Percentiles rank a stretch among this genome's conserved stretches.
Evolutionary conservation across 2,329 filamentous ascomycete genomes (phyloP).

Genomic region (Fusarium sterilihyphosum): DNA sequence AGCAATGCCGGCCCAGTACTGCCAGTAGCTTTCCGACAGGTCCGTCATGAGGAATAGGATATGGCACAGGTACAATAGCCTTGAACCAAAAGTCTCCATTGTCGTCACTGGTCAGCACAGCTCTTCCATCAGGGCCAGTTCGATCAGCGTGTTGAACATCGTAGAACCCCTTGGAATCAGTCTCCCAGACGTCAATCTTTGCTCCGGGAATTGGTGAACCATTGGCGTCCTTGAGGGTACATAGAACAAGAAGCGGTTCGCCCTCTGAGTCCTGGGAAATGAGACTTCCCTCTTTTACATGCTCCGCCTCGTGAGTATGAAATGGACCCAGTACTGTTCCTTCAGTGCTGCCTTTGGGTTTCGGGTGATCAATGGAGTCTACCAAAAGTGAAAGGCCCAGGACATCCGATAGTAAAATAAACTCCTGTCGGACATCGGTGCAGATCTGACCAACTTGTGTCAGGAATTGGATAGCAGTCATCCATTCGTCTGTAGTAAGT

Average conservation of each 20-base stretch:
- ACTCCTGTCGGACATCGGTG: constrained; percentile 77
- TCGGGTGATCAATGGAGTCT: constrained; percentile 81
- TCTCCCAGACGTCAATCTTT: constrained; percentile 83
- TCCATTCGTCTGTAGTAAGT: constrained; percentile 78
- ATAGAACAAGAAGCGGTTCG: constrained; percentile 72
- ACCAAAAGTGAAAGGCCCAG: constrained; percentile 79
- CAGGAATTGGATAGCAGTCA: constrained; percentile 74
- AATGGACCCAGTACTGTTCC: constrained; percentile 85
- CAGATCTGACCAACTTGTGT: constrained; percentile 75
- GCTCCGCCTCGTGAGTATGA: constrained; percentile 76
- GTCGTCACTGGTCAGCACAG: constrained; percentile 42
- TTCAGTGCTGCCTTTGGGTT: constrained; percentile 73
- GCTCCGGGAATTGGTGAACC: constrained; percentile 69
- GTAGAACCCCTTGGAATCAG: constrained; percentile 77
- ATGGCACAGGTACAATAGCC: constrained; percentile 84
- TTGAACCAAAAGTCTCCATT: constrained; percentile 74
- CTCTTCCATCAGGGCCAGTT: constrained; percentile 51
- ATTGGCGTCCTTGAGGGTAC: constrained; percentile 69
- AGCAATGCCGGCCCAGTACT: constrained; percentile 77
- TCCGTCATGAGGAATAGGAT: constrained; percentile 85
- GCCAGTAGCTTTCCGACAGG: constrained; percentile 79
- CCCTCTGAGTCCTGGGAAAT: constrained; percentile 74
- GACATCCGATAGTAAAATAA: constrained; percentile 80
- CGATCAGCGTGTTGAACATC: constrained; percentile 76
- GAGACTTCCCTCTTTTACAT: constrained; percentile 59